A percentile compares a stretch with the other conserved stretches of the same genome.
phyloP scores from a whole-genome alignment of 495 filamentous ascomycete genomes.

The Penicillium cataractarum region DNA sequence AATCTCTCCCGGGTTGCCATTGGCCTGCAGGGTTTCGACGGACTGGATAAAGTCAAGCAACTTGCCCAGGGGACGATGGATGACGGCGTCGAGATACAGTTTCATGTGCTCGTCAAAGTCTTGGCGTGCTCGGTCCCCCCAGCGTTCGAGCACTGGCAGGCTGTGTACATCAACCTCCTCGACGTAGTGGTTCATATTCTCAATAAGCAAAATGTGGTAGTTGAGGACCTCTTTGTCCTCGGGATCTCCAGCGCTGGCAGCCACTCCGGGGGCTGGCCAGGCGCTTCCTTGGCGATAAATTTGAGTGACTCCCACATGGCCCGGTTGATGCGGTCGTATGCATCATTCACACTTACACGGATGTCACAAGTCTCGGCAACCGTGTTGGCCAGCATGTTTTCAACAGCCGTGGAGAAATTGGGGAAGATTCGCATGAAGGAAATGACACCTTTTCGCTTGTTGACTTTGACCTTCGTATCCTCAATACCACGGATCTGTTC shows the following conservation, averaged over 20 bases:
- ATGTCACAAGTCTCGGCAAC: slow-evolving; percentile 62
- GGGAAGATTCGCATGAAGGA: slow-evolving; percentile 93
- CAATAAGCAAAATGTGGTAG: slow-evolving; percentile 94
- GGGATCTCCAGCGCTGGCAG: slow-evolving; percentile 64
- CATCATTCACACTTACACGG: slow-evolving; percentile 77
- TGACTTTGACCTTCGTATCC: slow-evolving; percentile 98
- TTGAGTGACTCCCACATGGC: slow-evolving; percentile 97
- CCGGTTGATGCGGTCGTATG: slow-evolving; percentile 86
- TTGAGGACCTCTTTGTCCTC: slow-evolving; percentile 96
- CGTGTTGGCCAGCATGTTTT: slow-evolving; percentile 72
- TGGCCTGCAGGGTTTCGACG: slow-evolving; percentile 68
- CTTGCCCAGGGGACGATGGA: slow-evolving; percentile 85
- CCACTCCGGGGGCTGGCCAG: slow-evolving; percentile 55
- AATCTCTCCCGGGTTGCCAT: slow-evolving; percentile 52
- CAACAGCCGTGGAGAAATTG: slow-evolving; percentile 74
- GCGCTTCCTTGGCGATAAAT: slow-evolving; percentile 92
- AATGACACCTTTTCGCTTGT: slow-evolving; percentile 96
- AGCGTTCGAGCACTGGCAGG: slow-evolving; percentile 76
- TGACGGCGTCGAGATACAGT: slow-evolving; percentile 83
- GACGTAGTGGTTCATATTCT: slow-evolving; percentile 97
- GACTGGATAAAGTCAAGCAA: slow-evolving; percentile 88
- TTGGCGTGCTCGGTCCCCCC: slow-evolving; percentile 72
- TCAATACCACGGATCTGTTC: slow-evolving; percentile 94
- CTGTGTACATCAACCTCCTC: slow-evolving; percentile 82
- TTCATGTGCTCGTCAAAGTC: slow-evolving; percentile 89